Percentiles rank a stretch among this genome's conserved stretches.
These are phyloP conservation scores for Calonectria montana DNA, from an alignment of 2,329 filamentous ascomycete genomes.

Conservation along the genomic window DNA sequence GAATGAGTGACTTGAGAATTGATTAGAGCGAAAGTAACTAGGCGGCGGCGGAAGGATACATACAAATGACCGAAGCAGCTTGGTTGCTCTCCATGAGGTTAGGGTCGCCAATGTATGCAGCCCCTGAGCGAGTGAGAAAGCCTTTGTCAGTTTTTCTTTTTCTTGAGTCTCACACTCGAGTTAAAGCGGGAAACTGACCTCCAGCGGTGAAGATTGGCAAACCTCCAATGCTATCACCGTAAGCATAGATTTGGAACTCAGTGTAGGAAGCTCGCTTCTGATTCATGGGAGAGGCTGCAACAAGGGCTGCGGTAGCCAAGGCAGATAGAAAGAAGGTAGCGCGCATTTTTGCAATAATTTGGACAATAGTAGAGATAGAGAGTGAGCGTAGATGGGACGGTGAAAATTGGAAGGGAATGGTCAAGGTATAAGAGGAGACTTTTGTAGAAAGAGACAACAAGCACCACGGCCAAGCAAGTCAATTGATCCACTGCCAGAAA, in stretches of 20 bases:
- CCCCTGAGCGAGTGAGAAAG: not conserved
- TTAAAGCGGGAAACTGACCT: not conserved
- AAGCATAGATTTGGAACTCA: constrained; percentile 21
- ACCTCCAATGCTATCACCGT: constrained; percentile 21
- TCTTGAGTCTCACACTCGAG: not conserved
- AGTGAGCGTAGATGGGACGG: not conserved
- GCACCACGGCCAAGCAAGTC: not conserved
- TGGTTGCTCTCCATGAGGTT: not conserved
- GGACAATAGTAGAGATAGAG: not conserved
- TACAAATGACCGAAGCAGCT: constrained; percentile 20
- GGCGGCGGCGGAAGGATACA: not conserved
- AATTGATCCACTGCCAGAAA: not conserved
- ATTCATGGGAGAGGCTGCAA: not conserved
- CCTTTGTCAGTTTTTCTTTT: not conserved
- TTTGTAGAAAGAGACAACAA: too few relatives aligned
- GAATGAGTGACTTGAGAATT: not conserved
- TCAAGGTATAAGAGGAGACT: not conserved
- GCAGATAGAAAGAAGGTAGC: not conserved
- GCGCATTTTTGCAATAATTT: not conserved
- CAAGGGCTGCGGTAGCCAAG: not conserved
- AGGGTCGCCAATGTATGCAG: constrained; percentile 17
- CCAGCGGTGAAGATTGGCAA: constrained; percentile 17
- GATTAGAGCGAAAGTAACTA: not conserved
- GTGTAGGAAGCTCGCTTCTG: not conserved
- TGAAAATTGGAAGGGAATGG: not conserved